Evolutionary conservation across 257 asterid species (phyloP).

Genomic region (Gentiana dahurica): DNA sequence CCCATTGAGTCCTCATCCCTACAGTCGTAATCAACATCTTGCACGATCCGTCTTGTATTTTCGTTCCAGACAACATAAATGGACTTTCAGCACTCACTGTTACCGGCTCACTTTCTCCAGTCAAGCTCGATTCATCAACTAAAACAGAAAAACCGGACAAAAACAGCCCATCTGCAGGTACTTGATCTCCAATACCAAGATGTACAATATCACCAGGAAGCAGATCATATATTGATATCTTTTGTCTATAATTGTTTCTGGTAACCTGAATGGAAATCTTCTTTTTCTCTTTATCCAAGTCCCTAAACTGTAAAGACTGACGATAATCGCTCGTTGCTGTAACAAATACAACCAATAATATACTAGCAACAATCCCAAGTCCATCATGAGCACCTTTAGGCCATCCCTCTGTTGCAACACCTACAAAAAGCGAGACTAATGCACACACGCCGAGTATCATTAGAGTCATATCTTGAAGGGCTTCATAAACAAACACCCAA

Average conservation of each 20-base stretch:
- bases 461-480: conserved; percentile 86
- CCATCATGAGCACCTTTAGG: conserved; percentile 91
- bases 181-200: conserved; percentile 82
- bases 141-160: conserved; percentile 68
- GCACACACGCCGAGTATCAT: conserved; percentile 91
- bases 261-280: conserved; percentile 76
- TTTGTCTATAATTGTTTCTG: conserved; percentile 66
- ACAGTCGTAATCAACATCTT: conserved; percentile 82
- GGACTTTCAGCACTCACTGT: conserved; percentile 51
- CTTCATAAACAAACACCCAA: conserved; percentile 75
- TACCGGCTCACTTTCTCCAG: conserved; percentile 88
- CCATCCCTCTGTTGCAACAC: conserved; percentile 90
- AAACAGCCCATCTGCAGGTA: conserved; percentile 82
- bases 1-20: conserved; percentile 97
- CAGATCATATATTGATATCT: conserved; percentile 67
- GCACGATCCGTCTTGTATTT: conserved; percentile 90
- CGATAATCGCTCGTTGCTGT: conserved; percentile 85
- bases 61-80: conserved; percentile 76
- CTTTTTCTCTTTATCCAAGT: conserved; percentile 80
- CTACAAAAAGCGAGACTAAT: conserved; percentile 60
- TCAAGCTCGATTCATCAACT: conserved; percentile 75
- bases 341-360: conserved; percentile 67
- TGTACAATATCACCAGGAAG: conserved; percentile 80
- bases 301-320: conserved; percentile 75
- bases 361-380: conserved; percentile 80